These are phyloP conservation scores for Fereydounia khargensis DNA, from an alignment of 1,284 basidiomycete genomes.

Conservation along the genomic window DNA sequence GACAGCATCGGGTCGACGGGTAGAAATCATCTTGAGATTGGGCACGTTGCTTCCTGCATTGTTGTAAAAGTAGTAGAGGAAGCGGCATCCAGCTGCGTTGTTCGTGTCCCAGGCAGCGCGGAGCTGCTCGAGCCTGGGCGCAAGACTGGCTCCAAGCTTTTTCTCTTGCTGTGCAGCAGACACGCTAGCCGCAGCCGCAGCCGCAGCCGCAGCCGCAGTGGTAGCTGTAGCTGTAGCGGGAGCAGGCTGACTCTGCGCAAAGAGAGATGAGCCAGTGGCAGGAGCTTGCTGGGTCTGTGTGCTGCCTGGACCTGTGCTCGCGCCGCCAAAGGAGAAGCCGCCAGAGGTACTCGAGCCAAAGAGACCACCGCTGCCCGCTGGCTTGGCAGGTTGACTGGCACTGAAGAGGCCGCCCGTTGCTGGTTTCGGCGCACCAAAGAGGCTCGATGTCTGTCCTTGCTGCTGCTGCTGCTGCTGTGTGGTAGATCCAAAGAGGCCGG, in stretches of 20 bases:
- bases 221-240: neutral
- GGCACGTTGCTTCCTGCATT: slow-evolving; percentile 33
- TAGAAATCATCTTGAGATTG: slow-evolving; percentile 37
- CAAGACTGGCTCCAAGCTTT: slow-evolving; percentile 40
- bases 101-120: slow-evolving; percentile 47
- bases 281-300: no score
- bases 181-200: slow-evolving; percentile 1
- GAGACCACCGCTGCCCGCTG: no score
- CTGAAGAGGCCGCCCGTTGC: slow-evolving; percentile 1
- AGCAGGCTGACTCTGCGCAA: slow-evolving; percentile 1
- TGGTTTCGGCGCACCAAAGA: slow-evolving; percentile 4
- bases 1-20: slow-evolving; percentile 43
- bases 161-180: slow-evolving; percentile 21
- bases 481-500: slow-evolving; percentile 1
- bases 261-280: no score
- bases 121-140: slow-evolving; percentile 43
- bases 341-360: no score
- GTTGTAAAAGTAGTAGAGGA: slow-evolving; percentile 52
- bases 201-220: slow-evolving; percentile 2
- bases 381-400: no score
- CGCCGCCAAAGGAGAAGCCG: no score
- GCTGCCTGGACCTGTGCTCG: no score
- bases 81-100: slow-evolving; percentile 46
- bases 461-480: neutral
- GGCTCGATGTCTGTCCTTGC: neutral